phyloP scores from a whole-genome alignment of 257 asterid genomes.

The Fraxinus cuspidata region DNA sequence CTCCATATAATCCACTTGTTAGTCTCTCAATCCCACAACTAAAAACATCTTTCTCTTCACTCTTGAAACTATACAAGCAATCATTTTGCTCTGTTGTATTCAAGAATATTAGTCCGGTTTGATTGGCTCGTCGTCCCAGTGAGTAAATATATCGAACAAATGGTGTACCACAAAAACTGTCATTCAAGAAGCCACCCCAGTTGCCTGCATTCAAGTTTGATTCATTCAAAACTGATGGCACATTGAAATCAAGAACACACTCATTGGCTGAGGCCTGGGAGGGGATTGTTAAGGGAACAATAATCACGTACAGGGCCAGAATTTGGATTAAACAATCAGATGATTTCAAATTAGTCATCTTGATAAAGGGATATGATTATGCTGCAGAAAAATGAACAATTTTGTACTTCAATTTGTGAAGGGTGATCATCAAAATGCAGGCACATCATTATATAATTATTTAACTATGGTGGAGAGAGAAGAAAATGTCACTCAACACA shows the following conservation, averaged over 20 bases:
- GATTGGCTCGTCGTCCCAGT: constrained; percentile 44
- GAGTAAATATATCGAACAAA: constrained; percentile 46
- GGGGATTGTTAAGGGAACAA: constrained; percentile 5
- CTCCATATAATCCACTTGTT: constrained; percentile 51
- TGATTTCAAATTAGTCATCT: constrained; percentile 30
- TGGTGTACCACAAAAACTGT: constrained; percentile 33
- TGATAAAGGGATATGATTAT: neutral
- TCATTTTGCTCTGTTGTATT: constrained; percentile 40
- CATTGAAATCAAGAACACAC: constrained; percentile 40
- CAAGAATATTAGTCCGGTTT: constrained; percentile 48
- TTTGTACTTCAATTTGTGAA: neutral
- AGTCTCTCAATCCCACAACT: constrained; percentile 62
- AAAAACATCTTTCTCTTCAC: constrained; percentile 5
- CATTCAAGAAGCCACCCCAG: constrained; percentile 59
- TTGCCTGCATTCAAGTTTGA: constrained; percentile 23
- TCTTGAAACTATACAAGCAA: constrained; percentile 37
- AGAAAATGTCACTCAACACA: constrained; percentile 17
- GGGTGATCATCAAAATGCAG: neutral
- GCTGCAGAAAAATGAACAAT: neutral
- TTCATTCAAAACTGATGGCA: constrained; percentile 35
- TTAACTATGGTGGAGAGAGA: neutral
- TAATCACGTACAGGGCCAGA: constrained; percentile 23
- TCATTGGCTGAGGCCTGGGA: constrained; percentile 27
- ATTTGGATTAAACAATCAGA: neutral
- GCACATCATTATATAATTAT: neutral